Evolutionary conservation across 1,139 yeast genomes (phyloP), one percentile per base, ranked within the genome.

Genomic region (Groenewaldozyma auringiensis): DNA sequence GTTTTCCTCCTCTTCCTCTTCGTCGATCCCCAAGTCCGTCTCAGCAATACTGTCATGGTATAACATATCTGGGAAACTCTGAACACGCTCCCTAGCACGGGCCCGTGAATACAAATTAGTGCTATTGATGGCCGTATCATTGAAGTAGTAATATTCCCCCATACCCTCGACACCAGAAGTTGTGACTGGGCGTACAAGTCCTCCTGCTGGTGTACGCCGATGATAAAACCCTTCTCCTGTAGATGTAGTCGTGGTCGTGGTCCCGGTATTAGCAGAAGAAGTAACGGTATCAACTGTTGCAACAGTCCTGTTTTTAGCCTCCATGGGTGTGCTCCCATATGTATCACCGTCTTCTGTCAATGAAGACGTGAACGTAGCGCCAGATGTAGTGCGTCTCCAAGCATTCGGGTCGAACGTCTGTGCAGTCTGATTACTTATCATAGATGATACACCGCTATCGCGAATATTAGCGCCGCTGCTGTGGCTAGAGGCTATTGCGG

Each of bases 381-480:
- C 29, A 25, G 29, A n/a, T 9, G 22, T 18, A 18, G 22, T 17
- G 6, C 21, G 21, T 20, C 38, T 16, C 38, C 38, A 35, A 11
- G 22, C 25, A 20, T n/a, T 35, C n/a, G 38, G 21, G 38, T 35
- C 38, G 31, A 36, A 27, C 8, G 43, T 40, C 22, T 43, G 52
- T 3, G 51, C 43, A 4, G 49, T 48, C 33, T 44, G 44, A 21
- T 53, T 50, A 4, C 51, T 49, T 13, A 41, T 27, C 29, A 42
- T 27, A 4, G 50, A 40, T 11, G 38, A 35, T 13, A 16, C 38
- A 4, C 21, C 22, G 11, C 29, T 25, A 11, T 25, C 29, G 6
- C 29, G 6, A 11, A 25, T 25, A 25, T 25, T 25, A 25, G 29
- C 29, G 29, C 9, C 29, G 11, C 11, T 25, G n/a, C n/a, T n/a